Conservation (phyloP, 2,329 filamentous ascomycete genomes). For the Aspergillus sp. region DNA sequence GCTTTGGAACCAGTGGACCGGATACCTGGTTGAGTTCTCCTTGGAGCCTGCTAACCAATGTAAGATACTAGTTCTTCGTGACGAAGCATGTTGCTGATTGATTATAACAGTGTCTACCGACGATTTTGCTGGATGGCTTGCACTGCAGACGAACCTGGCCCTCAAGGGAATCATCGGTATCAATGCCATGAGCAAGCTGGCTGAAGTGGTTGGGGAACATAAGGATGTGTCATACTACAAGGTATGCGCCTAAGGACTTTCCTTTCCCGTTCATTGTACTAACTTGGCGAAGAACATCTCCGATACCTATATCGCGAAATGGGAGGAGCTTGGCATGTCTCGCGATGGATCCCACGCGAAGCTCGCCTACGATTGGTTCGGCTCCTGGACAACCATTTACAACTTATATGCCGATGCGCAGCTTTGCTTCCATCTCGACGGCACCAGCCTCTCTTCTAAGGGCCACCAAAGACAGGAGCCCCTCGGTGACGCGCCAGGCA, state of each 20-base stretch:
- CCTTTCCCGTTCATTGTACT: not conserved
- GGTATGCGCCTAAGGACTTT: conserved; percentile 17
- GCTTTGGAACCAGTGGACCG: conserved; percentile 70
- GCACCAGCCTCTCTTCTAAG: conserved; percentile 26
- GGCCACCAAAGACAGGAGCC: conserved; percentile 23
- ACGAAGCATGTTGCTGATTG: conserved; percentile 2
- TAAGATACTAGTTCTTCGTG: conserved; percentile 23
- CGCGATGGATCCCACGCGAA: conserved; percentile 65
- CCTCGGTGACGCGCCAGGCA: conserved; percentile 5
- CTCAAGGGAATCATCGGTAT: conserved; percentile 80
- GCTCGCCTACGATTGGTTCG: conserved; percentile 71
- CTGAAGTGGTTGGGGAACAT: conserved; percentile 53
- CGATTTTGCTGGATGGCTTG: conserved; percentile 72
- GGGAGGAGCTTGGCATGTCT: conserved; percentile 65
- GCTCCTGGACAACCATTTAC: conserved; percentile 78
- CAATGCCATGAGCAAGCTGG: conserved; percentile 67
- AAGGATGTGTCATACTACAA: conserved; percentile 54
- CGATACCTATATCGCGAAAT: conserved; percentile 62
- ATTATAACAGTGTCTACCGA: conserved; percentile 64
- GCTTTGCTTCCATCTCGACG: conserved; percentile 67
- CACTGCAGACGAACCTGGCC: conserved; percentile 74
- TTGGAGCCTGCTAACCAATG: conserved; percentile 67
- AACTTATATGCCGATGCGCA: conserved; percentile 75
- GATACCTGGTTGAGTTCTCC: conserved; percentile 68
- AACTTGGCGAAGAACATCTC: conserved; percentile 46